Conservation (phyloP, 2,329 filamentous ascomycete species). For the Cryphonectria carpinicola region DNA sequence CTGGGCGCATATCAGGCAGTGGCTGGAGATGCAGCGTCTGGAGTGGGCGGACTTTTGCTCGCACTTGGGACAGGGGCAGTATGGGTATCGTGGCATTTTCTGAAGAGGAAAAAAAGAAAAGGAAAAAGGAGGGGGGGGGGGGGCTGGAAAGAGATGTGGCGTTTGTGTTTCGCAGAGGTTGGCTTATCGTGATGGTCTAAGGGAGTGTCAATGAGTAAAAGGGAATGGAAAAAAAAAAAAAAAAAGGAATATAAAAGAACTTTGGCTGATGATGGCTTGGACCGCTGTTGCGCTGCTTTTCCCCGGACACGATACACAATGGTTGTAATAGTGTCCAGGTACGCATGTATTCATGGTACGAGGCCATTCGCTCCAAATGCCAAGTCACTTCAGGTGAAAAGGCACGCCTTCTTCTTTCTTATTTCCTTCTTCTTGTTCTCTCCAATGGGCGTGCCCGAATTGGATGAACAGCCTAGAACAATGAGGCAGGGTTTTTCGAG, state of each 20-base stretch:
- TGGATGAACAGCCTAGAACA: not conserved
- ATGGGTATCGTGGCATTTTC: not conserved
- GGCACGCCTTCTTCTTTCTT: no score
- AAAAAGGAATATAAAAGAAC: not conserved
- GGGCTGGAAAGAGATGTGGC: not conserved
- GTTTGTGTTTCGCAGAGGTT: not conserved
- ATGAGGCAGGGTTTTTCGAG: not conserved
- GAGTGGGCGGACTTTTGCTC: not conserved
- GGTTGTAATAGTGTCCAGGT: not conserved
- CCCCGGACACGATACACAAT: not conserved
- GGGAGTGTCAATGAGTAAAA: not conserved
- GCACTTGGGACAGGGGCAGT: not conserved
- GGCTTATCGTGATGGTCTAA: not conserved
- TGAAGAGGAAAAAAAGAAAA: not conserved
- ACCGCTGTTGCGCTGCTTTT: not conserved
- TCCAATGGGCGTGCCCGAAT: not conserved
- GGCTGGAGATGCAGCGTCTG: not conserved
- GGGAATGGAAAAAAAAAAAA: no score
- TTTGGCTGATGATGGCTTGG: not conserved
- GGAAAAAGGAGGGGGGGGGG: no score
- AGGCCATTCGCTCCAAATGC: not conserved
- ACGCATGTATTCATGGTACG: not conserved
- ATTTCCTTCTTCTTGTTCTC: not conserved
- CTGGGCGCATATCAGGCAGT: not conserved
- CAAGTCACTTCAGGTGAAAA: not conserved